Conservation (phyloP, 1,284 basidiomycete genomes). For the Phylloporus sp. region DNA sequence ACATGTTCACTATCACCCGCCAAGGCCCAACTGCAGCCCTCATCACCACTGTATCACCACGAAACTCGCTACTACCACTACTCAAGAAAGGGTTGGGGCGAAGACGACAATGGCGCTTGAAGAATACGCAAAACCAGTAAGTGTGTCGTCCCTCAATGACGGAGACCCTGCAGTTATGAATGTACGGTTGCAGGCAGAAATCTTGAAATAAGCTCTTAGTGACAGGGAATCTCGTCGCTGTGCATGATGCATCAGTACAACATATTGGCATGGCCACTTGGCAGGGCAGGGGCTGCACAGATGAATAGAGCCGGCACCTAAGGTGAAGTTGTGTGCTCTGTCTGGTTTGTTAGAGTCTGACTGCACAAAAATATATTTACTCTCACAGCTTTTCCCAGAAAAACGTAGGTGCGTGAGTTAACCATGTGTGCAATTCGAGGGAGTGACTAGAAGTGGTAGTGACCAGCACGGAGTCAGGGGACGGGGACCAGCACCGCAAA, state of each 20-base stretch:
- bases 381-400: not conserved
- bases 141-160: not conserved
- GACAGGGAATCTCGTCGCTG: not conserved
- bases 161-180: no score
- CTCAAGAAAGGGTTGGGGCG: not conserved
- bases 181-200: no score
- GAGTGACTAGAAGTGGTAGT: no score
- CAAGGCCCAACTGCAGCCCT: not conserved
- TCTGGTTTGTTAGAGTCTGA: no score
- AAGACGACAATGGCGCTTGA: not conserved
- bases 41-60: not conserved
- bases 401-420: not conserved
- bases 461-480: no score
- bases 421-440: not conserved
- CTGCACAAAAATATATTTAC: no score
- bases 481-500: no score
- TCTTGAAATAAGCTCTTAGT: not conserved
- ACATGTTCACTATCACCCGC: not conserved
- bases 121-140: not conserved
- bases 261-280: not conserved
- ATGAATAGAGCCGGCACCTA: no score
- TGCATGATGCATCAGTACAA: not conserved
- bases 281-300: not conserved
- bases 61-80: not conserved
- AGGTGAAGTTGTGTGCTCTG: no score